Evolutionary conservation across 1,284 basidiomycete genomes (phyloP), one percentile per base, ranked within the genome.

Genomic region (Cryptococcus sp.): DNA sequence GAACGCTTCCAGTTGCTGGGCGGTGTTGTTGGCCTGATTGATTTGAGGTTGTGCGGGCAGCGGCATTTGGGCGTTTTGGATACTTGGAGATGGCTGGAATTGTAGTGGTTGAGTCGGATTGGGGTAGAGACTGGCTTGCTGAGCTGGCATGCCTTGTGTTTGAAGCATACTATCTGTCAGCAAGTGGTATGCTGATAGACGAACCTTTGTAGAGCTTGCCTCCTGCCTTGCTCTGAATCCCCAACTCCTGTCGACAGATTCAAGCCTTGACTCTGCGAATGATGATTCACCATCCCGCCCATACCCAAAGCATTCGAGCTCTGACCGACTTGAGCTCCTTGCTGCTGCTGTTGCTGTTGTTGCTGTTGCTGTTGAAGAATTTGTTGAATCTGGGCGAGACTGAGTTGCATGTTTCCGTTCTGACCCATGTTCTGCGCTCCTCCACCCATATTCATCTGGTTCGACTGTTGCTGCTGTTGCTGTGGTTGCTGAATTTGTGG

Each of bases 351-450:
- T 9, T 53, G 52, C 40, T 41, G 39, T 28, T 51, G 49, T 28
- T 54, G 53, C 11, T 28, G 48, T 22, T 48, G 50, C n/a, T 50
- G 50, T 31, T 45, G 52, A 9, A 37, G 9, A 36, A 7, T 32
- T 41, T 48, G 55, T 31, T 57, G 52, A 22, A 43, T 43, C 21
- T 43, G 41, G 7, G 41, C 41, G 13, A 43, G 41, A 24, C 16
- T 43, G 41, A 43, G 21, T 14, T 19, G 13, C n/a, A 19, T 21
- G 14, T 19, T 19, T 28, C 28, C 28, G 11, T 28, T 28, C 28
- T 28, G 28, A 28, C 28, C 11, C 28, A 28, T 5, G 28, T 28
- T 28, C 11, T 28, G 28, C n/a, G n/a, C n/a, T n/a, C n/a, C n/a
- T n/a, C n/a, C n/a, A 16, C 36, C 36, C 36, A 39, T 39, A 19